Evolutionary conservation across 176 grass and related monocot genomes (phyloP).

Genomic region (Triticum dicoccoides): DNA sequence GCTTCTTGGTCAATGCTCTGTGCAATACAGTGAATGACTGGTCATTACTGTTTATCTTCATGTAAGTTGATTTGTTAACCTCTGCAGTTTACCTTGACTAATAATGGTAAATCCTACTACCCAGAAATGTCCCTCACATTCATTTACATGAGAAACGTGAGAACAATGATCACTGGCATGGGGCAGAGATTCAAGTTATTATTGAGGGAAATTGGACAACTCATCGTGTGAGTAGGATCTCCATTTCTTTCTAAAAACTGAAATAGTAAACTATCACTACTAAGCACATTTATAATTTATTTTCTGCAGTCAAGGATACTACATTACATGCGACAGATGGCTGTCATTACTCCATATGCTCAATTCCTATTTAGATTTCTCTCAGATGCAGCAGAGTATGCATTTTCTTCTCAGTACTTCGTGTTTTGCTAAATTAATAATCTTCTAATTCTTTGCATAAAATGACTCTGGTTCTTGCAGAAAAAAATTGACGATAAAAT

Average conservation of each 20-base stretch:
- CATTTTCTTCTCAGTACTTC: slow-evolving; percentile 24
- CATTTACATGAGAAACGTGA: slow-evolving; percentile 95
- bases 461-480: slow-evolving; percentile 41
- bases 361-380: slow-evolving; percentile 92
- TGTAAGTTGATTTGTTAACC: slow-evolving; percentile 1
- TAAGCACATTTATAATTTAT: slow-evolving; percentile 14
- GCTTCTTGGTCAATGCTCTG: neutral
- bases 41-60: slow-evolving; percentile 13
- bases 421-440: slow-evolving; percentile 6
- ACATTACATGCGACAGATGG: slow-evolving; percentile 98
- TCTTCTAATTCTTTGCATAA: slow-evolving; percentile 18
- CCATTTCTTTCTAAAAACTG: neutral
- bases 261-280: slow-evolving; percentile 13
- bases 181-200: slow-evolving; percentile 94
- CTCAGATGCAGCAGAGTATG: slow-evolving; percentile 79
- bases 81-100: slow-evolving; percentile 22
- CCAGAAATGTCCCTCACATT: slow-evolving; percentile 96
- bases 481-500: slow-evolving; percentile 86
- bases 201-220: slow-evolving; percentile 99
- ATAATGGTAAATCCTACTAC: slow-evolving; percentile 36
- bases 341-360: slow-evolving; percentile 95
- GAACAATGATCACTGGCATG: slow-evolving; percentile 82
- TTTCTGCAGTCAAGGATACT: slow-evolving; percentile 88
- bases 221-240: slow-evolving; percentile 68
- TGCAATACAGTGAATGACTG: slow-evolving; percentile 20